These are phyloP conservation scores for Aspergillus candidus DNA, from an alignment of 2,329 filamentous ascomycete species.

Conservation along the genomic window DNA sequence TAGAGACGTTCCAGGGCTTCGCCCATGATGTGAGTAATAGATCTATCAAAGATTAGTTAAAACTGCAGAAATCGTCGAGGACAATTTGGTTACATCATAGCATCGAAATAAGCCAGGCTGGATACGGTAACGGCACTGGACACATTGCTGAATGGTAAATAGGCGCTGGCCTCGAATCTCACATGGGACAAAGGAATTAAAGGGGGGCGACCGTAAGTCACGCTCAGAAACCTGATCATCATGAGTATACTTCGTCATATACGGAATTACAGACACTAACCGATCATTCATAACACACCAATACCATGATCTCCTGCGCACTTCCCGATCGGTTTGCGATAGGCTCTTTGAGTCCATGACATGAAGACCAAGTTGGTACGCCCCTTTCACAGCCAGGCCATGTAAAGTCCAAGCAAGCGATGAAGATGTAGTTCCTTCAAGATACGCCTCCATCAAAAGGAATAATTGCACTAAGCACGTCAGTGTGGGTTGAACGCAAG, in stretches of 20 bases:
- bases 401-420: constrained; percentile 4
- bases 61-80: background rate
- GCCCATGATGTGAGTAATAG: constrained; percentile 4
- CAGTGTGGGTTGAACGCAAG: no score
- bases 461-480: background rate
- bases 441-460: constrained; percentile 1
- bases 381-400: constrained; percentile 3
- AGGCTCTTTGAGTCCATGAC: background rate
- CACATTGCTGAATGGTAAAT: constrained; percentile 1
- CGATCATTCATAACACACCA: constrained; percentile 7
- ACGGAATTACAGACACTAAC: background rate
- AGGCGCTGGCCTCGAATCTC: background rate
- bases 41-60: background rate
- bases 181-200: constrained; percentile 3
- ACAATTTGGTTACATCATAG: background rate
- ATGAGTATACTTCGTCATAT: no score
- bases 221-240: background rate
- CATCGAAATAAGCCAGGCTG: constrained; percentile 2
- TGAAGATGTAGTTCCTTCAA: constrained; percentile 1
- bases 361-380: constrained; percentile 5
- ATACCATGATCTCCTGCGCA: constrained; percentile 3
- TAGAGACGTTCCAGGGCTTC: constrained; percentile 1
- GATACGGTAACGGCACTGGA: background rate
- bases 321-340: background rate
- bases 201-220: constrained; percentile 1